Evolutionary conservation across 2,329 filamentous ascomycete genomes (phyloP), one percentile per base, ranked within the genome.

Genomic region (Magnaporthiopsis incrustans): DNA sequence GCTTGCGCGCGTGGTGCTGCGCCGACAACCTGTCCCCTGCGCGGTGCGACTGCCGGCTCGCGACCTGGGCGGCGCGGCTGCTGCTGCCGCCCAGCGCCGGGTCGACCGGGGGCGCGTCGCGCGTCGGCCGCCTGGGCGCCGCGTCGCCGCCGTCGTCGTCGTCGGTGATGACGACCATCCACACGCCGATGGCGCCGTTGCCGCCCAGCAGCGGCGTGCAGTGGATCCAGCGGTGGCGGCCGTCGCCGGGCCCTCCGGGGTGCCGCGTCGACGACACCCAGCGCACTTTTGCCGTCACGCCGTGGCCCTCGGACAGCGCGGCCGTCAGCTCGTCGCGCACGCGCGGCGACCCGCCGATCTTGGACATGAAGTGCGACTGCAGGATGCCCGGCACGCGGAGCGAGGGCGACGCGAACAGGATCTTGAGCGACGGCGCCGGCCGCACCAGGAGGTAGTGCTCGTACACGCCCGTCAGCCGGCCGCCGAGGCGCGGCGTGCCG

Each of bases 141-240:
- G 8, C 35, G 14, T 22, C 6, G 3, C 57, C 57, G 67, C 75
- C 59, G 26, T 64, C 64, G 38, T 89, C 86, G 63, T 87, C 86
- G 67, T 91, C 88, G 4, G 91, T 85, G 18, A 92, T 79, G 0
- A 92, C 82, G 7, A 92, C 80, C 87, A 92, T 90, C 89, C 89
- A 92, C 0, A 91, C 89, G 22, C 90, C 90, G 0, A 92, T 85
- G 4, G 83, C 78, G 1, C 87, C 86, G 67, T 87, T 87, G 57
- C 81, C 81, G 3, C 88, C 89, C 4, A 90, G 75, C 4, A 92
- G 76, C 3, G 90, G 89, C 27, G 89, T 92, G 71, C 88, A 90
- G 72, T 92, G 89, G 57, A 92, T 89, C 89, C 89, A 92, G 58
- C 89, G 82, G 61, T 83, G 81, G 25, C 88, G 81, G 0, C 89